A percentile compares a stretch with the other conserved stretches of the same genome.
Conservation (phyloP, 805 yeast species). For the Cyberlindnera suaveolens region DNA sequence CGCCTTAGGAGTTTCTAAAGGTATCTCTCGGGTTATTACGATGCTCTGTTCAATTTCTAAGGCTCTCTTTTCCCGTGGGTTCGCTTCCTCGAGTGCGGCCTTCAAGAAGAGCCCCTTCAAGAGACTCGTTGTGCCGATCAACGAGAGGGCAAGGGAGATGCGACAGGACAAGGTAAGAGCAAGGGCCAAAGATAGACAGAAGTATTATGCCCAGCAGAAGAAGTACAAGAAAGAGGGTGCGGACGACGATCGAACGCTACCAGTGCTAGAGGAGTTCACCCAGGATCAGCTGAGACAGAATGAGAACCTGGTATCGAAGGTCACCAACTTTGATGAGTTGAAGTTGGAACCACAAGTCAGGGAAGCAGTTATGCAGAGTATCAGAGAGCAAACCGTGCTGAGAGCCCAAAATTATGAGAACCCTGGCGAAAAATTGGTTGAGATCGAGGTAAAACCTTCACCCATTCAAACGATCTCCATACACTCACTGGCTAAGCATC, state of each 20-base stretch:
- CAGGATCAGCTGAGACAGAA: slow-evolving; percentile 28
- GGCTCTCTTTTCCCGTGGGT: not conserved
- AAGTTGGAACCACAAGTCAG: slow-evolving; percentile 64
- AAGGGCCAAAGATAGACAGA: too few relatives aligned
- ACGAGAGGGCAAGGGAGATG: slow-evolving; percentile 5
- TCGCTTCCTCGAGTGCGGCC: not conserved
- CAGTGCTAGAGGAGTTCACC: slow-evolving; percentile 20
- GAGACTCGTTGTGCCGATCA: slow-evolving; percentile 13
- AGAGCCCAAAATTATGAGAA: slow-evolving; percentile 23
- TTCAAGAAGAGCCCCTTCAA: slow-evolving; percentile 12
- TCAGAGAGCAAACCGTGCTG: slow-evolving; percentile 39
- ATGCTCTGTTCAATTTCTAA: too few relatives aligned
- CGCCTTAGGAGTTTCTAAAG: too few relatives aligned
- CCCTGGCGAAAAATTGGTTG: slow-evolving; percentile 6
- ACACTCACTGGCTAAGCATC: slow-evolving; percentile 25
- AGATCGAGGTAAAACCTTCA: slow-evolving; percentile 43
- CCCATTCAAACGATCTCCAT: slow-evolving; percentile 81
- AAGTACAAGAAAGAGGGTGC: not conserved
- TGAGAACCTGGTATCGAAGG: slow-evolving; percentile 41
- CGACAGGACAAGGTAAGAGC: slow-evolving; percentile 1
- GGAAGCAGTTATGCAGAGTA: slow-evolving; percentile 47
- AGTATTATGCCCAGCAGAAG: not conserved
- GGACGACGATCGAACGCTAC: slow-evolving; percentile 9
- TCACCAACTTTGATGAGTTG: slow-evolving; percentile 59
- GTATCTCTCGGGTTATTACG: too few relatives aligned